These are phyloP conservation scores for Triticum dicoccoides DNA, from an alignment of 176 grass and related monocot species.

Conservation along the genomic window DNA sequence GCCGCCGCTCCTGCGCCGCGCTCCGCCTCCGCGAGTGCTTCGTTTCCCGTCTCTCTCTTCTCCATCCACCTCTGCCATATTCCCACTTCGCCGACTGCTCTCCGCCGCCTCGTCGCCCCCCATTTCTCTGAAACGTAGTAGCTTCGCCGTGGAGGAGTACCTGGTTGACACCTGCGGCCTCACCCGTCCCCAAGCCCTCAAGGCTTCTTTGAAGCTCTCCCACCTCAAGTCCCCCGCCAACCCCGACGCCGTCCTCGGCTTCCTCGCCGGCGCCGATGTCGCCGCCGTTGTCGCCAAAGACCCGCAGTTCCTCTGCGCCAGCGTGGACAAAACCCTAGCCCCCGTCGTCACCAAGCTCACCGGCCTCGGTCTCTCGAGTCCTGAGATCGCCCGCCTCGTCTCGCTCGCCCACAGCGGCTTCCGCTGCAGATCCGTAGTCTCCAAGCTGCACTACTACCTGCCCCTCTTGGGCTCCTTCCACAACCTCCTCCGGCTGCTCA, in stretches of 20 bases:
- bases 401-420: neutral
- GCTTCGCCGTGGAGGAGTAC: no score
- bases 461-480: neutral
- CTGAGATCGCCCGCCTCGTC: conserved; percentile 1
- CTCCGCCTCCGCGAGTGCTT: no score
- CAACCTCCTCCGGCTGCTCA: neutral
- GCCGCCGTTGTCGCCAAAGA: neutral
- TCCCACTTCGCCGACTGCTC: no score
- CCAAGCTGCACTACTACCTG: conserved; percentile 23
- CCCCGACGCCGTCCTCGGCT: conserved; percentile 27
- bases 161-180: no score
- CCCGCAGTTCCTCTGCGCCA: conserved; percentile 5
- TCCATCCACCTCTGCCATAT: no score
- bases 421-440: neutral
- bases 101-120: no score
- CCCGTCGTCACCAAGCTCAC: neutral
- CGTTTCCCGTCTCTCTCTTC: no score
- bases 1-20: no score
- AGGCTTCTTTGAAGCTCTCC: neutral
- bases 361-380: neutral
- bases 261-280: conserved; percentile 11
- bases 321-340: conserved; percentile 22
- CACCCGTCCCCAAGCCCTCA: no score
- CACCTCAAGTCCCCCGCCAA: conserved; percentile 30
- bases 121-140: no score